Percentiles rank a stretch among this genome's conserved stretches.
These are phyloP conservation scores for Rutidosis leptorrhynchoides DNA, from an alignment of 129 eudicot species.

Conservation along the genomic window DNA sequence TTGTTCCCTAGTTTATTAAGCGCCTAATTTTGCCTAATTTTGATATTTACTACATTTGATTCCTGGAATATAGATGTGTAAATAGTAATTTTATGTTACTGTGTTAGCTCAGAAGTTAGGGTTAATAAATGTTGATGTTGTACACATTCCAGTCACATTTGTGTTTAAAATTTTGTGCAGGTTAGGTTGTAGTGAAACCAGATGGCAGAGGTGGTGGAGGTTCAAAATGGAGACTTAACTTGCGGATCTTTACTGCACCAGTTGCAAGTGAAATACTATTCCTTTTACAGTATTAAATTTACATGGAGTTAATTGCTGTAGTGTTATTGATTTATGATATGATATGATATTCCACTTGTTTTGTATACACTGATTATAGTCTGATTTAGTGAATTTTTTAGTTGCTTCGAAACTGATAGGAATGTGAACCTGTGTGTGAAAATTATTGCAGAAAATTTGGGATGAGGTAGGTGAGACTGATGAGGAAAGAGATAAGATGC, in stretches of 20 bases:
- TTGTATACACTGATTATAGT: neutral
- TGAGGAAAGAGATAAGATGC: slow-evolving; percentile 91
- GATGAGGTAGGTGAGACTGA: slow-evolving; percentile 97
- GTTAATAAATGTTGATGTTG: neutral
- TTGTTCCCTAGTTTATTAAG: neutral
- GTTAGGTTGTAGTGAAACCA: slow-evolving; percentile 27
- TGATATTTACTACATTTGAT: neutral
- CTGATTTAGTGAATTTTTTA: neutral
- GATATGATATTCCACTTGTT: neutral
- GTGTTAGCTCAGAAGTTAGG: neutral
- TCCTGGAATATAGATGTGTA: neutral
- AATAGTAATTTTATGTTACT: neutral
- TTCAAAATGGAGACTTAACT: slow-evolving; percentile 61
- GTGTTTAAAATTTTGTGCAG: slow-evolving; percentile 6
- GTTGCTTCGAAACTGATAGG: neutral
- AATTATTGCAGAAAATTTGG: slow-evolving; percentile 79
- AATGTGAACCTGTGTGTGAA: neutral
- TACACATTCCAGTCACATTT: neutral
- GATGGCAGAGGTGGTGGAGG: slow-evolving; percentile 69
- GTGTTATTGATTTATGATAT: neutral
- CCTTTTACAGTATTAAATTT: neutral
- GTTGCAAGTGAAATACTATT: slow-evolving; percentile 55
- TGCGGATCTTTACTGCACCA: slow-evolving; percentile 78
- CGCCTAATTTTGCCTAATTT: neutral
- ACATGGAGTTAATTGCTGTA: neutral